phyloP scores from a whole-genome alignment of 2,329 filamentous ascomycete genomes.

The Ophiostoma tasmaniense region DNA sequence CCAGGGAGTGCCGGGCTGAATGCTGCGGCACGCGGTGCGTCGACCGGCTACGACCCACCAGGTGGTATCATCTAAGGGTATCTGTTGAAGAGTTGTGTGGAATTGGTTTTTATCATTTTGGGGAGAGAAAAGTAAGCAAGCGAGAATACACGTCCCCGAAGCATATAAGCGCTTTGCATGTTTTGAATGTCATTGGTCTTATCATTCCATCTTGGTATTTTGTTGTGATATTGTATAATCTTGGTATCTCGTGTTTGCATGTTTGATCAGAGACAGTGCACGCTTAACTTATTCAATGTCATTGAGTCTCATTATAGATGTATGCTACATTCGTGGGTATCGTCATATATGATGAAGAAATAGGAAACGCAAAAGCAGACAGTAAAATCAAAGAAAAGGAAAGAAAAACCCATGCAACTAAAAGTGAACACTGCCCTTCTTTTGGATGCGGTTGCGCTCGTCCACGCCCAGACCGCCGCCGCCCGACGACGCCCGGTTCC shows the following conservation, averaged over 20 bases:
- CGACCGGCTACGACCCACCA: conserved; percentile 47
- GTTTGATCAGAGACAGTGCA: not conserved
- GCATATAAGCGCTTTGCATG: not conserved
- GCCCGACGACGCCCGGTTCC: conserved; percentile 18
- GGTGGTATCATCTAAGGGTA: conserved; percentile 47
- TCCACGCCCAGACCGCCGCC: conserved; percentile 17
- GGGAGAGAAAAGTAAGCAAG: not conserved
- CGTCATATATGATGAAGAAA: not conserved
- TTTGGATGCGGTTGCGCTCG: conserved; percentile 25
- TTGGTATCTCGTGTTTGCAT: not conserved
- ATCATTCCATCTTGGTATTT: not conserved
- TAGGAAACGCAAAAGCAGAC: not conserved
- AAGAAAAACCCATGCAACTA: conserved; percentile 9
- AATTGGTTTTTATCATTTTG: not conserved
- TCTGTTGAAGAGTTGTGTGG: not conserved
- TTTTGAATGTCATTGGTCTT: not conserved
- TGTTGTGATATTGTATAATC: not conserved
- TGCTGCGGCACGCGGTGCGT: conserved; percentile 35
- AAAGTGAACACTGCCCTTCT: conserved; percentile 31
- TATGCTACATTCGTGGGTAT: not conserved
- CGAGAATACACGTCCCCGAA: not conserved
- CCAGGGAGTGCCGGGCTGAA: conserved; percentile 48
- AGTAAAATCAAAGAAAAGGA: not conserved
- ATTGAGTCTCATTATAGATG: not conserved
- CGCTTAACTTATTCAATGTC: not conserved